Base-by-base conservation (phyloP, 768 basidiomycete genomes). In the Xanthoconium stramineum region DNA sequence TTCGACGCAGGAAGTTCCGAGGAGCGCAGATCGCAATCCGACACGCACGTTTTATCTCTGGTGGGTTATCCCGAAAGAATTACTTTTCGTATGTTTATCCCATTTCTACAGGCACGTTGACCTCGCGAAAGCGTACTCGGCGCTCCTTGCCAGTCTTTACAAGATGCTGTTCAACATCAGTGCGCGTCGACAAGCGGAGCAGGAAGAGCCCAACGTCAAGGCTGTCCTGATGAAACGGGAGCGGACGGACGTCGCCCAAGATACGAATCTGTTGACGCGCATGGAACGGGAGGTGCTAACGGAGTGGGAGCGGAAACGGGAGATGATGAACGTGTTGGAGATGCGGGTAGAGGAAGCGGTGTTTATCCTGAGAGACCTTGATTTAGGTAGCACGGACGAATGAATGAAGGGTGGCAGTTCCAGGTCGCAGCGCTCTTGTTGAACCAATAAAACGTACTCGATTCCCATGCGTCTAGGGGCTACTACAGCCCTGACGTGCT, bases 1-100 rank as follows among this genome's bases (percentile, higher is more conserved):
- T 63, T 92, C 89, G 66, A 87, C 89, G 12, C 94, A 97, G 75
- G 95, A 98, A 72, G 88, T 98, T 2, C 90, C 97, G 6, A 89
- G 89, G 72, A 90, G 86, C 61, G 86, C 89, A 20, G 94, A 96
- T 68, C 88, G 94, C 47, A 91, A 92, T 70, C 91, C 94, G 5
- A 83, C 87, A 0, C 81, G 93, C 28, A 94, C 88, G 47, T 91
- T 94, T 70, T 98, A 91, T 74, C 83, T 98, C 33, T 98, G 96
- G 96, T 93, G 56, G 33, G 78, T 62, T 37, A 48, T 48, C 28
- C 19, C 32, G 30, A 15, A 47, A 29, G 8, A 13, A 17, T 20
- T 20, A 47, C 43, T 8, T 30, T 42, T 30, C 15, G 24, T 62
- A 51, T 43, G 4, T 32, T 52, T 3, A 58, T 12, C 14, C 6